These are phyloP conservation scores for Lactarius quietus DNA, from an alignment of 768 basidiomycete genomes.

Conservation along the genomic window DNA sequence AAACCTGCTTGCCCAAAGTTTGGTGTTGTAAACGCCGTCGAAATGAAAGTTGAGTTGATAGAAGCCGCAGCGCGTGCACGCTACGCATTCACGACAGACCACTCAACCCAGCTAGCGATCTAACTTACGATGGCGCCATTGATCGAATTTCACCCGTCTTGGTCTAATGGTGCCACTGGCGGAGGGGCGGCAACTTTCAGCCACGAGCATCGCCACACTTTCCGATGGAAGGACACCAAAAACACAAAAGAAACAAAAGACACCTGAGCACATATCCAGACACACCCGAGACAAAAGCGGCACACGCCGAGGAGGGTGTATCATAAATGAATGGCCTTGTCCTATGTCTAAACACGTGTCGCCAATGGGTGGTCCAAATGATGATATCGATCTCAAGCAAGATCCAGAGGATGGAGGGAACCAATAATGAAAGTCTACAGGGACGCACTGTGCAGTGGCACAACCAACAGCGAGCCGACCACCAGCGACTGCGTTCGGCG, in stretches of 20 bases:
- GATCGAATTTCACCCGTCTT: neutral
- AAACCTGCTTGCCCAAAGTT: neutral
- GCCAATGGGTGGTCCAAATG: neutral
- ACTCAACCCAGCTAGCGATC: neutral
- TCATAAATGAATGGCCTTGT: neutral
- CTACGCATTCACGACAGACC: too few relatives aligned
- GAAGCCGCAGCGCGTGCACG: neutral
- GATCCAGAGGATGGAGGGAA: neutral
- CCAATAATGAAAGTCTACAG: neutral
- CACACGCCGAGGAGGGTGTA: neutral
- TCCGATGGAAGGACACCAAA: neutral
- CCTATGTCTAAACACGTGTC: neutral
- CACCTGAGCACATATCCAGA: neutral
- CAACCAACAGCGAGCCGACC: neutral
- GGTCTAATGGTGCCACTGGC: neutral
- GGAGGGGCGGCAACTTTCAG: neutral
- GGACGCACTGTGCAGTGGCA: neutral
- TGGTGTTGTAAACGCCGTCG: neutral
- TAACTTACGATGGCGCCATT: neutral
- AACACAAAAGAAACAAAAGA: neutral
- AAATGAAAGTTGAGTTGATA: neutral
- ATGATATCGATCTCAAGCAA: neutral
- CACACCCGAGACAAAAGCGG: neutral
- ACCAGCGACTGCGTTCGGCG: neutral
- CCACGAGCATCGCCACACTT: neutral